Percentiles rank a stretch among this genome's conserved stretches.
Evolutionary conservation across 768 basidiomycete species (phyloP).

Genomic region (Chalciporus piperatus): DNA sequence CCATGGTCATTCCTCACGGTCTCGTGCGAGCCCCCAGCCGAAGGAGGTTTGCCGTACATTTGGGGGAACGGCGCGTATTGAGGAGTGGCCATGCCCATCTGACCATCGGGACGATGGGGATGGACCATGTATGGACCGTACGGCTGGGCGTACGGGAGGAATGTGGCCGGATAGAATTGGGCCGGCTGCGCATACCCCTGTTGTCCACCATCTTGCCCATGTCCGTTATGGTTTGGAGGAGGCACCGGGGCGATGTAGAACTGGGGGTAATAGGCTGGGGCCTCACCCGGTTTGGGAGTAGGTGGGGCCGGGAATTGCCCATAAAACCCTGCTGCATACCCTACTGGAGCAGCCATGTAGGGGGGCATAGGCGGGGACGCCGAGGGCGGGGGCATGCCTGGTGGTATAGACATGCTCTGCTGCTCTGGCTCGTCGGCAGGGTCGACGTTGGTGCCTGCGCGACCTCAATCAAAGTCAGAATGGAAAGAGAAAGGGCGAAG

Average conservation of each 20-base stretch:
- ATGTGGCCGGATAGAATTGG: slow-evolving; percentile 47
- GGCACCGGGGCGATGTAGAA: slow-evolving; percentile 48
- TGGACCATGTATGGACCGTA: slow-evolving; percentile 50
- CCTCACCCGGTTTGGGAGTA: slow-evolving; percentile 50
- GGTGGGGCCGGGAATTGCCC: slow-evolving; percentile 51
- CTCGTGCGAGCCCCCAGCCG: slow-evolving; percentile 32
- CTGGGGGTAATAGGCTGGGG: slow-evolving; percentile 50
- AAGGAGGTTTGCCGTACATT: slow-evolving; percentile 39
- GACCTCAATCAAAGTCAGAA: slow-evolving; percentile 53
- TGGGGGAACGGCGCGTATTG: slow-evolving; percentile 41
- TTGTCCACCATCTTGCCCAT: slow-evolving; percentile 42
- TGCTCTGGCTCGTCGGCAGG: slow-evolving; percentile 41
- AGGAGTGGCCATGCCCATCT: slow-evolving; percentile 32
- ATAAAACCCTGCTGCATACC: slow-evolving; percentile 55
- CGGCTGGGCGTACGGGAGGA: slow-evolving; percentile 46
- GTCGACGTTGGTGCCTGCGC: slow-evolving; percentile 56
- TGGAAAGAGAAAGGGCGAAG: slow-evolving; percentile 14
- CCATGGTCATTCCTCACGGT: slow-evolving; percentile 26
- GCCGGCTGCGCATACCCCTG: slow-evolving; percentile 39
- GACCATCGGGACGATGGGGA: slow-evolving; percentile 40
- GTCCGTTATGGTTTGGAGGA: slow-evolving; percentile 37
- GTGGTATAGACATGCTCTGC: slow-evolving; percentile 41
- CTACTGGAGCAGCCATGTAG: slow-evolving; percentile 50
- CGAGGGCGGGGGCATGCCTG: slow-evolving; percentile 40
- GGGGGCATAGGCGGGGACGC: slow-evolving; percentile 47